These are phyloP conservation scores for Lepidium sativum DNA, from an alignment of 345 rosid genomes.

Conservation along the genomic window DNA sequence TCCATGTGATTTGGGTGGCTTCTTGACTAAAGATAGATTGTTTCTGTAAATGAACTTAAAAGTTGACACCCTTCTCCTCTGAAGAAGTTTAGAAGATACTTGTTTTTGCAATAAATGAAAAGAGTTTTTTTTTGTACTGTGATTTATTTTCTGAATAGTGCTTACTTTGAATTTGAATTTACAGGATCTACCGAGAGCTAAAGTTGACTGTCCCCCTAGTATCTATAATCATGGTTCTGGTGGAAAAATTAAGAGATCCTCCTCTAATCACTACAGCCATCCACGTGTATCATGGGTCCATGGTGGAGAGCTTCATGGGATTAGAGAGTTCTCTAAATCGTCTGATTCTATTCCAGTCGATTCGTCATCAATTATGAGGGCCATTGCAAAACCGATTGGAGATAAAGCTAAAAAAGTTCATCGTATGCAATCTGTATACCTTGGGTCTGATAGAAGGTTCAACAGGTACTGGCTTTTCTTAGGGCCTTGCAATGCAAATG, in stretches of 20 bases:
- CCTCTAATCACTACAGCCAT: slow-evolving; percentile 32
- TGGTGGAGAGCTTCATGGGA: slow-evolving; percentile 31
- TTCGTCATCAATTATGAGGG: slow-evolving; percentile 41
- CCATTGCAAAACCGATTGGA: slow-evolving; percentile 32
- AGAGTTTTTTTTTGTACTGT: not conserved
- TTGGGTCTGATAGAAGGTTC: slow-evolving; percentile 96
- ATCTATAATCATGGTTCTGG: slow-evolving; percentile 62
- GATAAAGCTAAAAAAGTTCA: slow-evolving; percentile 33
- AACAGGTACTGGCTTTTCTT: slow-evolving; percentile 97
- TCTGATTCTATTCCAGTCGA: slow-evolving; percentile 55
- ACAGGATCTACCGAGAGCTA: slow-evolving; percentile 49
- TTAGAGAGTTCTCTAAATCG: slow-evolving; percentile 30
- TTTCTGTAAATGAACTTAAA: not conserved
- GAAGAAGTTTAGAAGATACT: not conserved
- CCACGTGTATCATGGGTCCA: slow-evolving; percentile 68
- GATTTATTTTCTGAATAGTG: not conserved
- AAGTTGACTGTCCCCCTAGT: slow-evolving; percentile 36
- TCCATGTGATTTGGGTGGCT: not conserved
- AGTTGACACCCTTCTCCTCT: not conserved
- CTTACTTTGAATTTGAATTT: slow-evolving; percentile 2
- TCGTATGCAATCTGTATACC: slow-evolving; percentile 79
- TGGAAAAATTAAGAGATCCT: slow-evolving; percentile 76
- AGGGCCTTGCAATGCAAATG: slow-evolving; percentile 78
- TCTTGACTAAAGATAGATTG: not conserved
- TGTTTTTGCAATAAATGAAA: not conserved